These are phyloP conservation scores for Ajuga chamaepitys DNA, from an alignment of 257 asterid species.

Conservation along the genomic window DNA sequence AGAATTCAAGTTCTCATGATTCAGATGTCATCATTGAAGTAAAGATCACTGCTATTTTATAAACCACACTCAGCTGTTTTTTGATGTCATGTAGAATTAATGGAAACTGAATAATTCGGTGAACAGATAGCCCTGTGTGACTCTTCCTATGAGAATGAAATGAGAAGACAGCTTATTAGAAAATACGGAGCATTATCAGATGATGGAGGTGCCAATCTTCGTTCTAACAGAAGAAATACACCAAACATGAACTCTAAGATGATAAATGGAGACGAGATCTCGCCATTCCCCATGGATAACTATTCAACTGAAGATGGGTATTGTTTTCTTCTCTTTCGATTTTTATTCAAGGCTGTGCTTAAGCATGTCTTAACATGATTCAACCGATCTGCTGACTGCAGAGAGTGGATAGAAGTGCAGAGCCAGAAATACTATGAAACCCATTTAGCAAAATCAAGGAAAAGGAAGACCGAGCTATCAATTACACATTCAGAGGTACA, in stretches of 20 bases:
- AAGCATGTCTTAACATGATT: neutral
- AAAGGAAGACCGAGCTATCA: neutral
- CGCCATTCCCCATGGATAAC: slow-evolving; percentile 18
- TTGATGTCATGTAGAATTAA: neutral
- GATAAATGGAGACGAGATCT: slow-evolving; percentile 12
- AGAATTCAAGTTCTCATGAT: neutral
- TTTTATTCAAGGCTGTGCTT: neutral
- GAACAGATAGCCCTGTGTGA: slow-evolving; percentile 7
- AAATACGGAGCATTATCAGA: neutral
- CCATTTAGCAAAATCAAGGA: neutral
- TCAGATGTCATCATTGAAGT: slow-evolving; percentile 20
- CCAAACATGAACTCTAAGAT: neutral
- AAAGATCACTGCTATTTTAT: neutral
- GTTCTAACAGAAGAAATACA: neutral
- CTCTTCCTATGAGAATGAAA: slow-evolving; percentile 1
- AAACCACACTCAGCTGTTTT: neutral
- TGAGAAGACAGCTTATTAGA: neutral
- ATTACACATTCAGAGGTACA: neutral
- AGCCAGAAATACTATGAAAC: neutral
- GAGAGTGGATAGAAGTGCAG: neutral
- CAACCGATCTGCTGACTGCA: neutral
- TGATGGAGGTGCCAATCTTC: neutral
- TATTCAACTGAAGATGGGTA: neutral
- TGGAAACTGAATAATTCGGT: neutral
- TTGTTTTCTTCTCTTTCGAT: neutral